These are phyloP conservation scores for Hypoxylon lienhwacheense DNA, from an alignment of 495 filamentous ascomycete species.

Conservation along the genomic window DNA sequence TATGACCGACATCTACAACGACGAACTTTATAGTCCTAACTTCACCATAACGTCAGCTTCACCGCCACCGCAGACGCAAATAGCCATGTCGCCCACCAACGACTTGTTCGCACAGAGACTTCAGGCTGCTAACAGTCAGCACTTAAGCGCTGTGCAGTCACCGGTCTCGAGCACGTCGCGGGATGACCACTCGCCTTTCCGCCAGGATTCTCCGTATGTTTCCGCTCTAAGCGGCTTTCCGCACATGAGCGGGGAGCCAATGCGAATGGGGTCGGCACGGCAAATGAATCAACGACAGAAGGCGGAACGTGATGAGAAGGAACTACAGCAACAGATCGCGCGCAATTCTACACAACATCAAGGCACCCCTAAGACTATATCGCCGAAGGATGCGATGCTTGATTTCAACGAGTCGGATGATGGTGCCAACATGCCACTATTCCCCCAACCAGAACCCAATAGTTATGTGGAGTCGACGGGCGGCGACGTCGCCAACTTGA, in stretches of 20 bases:
- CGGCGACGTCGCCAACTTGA: slow-evolving; percentile 27
- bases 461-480: slow-evolving; percentile 39
- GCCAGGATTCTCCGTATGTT: slow-evolving; percentile 69
- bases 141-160: slow-evolving; percentile 60
- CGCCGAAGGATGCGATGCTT: slow-evolving; percentile 88
- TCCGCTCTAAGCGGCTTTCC: slow-evolving; percentile 52
- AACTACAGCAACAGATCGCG: slow-evolving; percentile 55
- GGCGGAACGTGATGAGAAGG: slow-evolving; percentile 58
- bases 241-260: slow-evolving; percentile 39
- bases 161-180: slow-evolving; percentile 56
- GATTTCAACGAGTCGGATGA: slow-evolving; percentile 78
- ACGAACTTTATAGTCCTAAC: slow-evolving; percentile 80
- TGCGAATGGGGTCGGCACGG: slow-evolving; percentile 58
- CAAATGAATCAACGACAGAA: slow-evolving; percentile 63
- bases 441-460: slow-evolving; percentile 53
- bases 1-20: slow-evolving; percentile 80
- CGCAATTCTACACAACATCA: slow-evolving; percentile 46
- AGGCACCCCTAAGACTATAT: slow-evolving; percentile 79
- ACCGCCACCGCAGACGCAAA: slow-evolving; percentile 47
- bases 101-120: slow-evolving; percentile 73
- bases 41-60: slow-evolving; percentile 58
- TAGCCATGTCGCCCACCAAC: slow-evolving; percentile 58
- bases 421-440: slow-evolving; percentile 68
- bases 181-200: slow-evolving; percentile 77
- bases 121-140: slow-evolving; percentile 75